Percentiles rank a stretch among this genome's conserved stretches.
These are phyloP conservation scores for Magnolia changhungtana DNA, from an alignment of 164 flowering plant species.

Conservation along the genomic window DNA sequence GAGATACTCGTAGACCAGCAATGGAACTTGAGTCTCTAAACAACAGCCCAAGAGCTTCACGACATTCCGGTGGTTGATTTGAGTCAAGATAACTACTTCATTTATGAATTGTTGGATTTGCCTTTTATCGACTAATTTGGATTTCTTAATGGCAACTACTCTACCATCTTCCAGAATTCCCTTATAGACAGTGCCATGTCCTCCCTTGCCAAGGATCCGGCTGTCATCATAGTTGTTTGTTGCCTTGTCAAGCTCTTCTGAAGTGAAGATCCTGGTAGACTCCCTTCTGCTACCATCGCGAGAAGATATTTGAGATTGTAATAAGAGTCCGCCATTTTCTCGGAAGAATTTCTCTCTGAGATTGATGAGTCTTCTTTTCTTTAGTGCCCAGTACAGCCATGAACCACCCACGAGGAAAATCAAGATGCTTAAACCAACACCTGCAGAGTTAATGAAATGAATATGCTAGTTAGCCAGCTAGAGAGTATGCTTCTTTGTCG, in stretches of 20 bases:
- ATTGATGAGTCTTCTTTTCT: slow-evolving; percentile 12
- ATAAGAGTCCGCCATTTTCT: slow-evolving; percentile 9
- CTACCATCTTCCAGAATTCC: slow-evolving; percentile 12
- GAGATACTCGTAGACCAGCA: slow-evolving; percentile 24
- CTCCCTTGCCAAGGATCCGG: slow-evolving; percentile 15
- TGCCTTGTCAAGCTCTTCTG: slow-evolving; percentile 15
- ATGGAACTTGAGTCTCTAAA: slow-evolving; percentile 25
- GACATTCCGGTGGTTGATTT: slow-evolving; percentile 25
- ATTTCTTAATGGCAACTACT: slow-evolving; percentile 21
- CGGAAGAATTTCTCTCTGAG: slow-evolving; percentile 5
- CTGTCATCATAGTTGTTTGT: slow-evolving; percentile 12
- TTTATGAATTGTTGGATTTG: slow-evolving; percentile 25
- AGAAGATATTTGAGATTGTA: not conserved
- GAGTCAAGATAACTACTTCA: slow-evolving; percentile 20
- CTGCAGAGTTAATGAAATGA: not conserved
- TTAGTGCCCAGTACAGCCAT: slow-evolving; percentile 2
- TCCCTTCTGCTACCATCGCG: not conserved
- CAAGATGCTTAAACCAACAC: slow-evolving; percentile 1
- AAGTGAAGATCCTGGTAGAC: slow-evolving; percentile 5
- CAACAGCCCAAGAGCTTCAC: slow-evolving; percentile 7
- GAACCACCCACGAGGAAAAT: not conserved
- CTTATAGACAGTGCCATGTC: slow-evolving; percentile 18
- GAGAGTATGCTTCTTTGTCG: not conserved
- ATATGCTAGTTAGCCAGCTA: not conserved
- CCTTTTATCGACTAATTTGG: slow-evolving; percentile 17